These are phyloP conservation scores for Geranomyces variabilis DNA, from an alignment of 192 early-diverging fungal genomes.

Conservation along the genomic window DNA sequence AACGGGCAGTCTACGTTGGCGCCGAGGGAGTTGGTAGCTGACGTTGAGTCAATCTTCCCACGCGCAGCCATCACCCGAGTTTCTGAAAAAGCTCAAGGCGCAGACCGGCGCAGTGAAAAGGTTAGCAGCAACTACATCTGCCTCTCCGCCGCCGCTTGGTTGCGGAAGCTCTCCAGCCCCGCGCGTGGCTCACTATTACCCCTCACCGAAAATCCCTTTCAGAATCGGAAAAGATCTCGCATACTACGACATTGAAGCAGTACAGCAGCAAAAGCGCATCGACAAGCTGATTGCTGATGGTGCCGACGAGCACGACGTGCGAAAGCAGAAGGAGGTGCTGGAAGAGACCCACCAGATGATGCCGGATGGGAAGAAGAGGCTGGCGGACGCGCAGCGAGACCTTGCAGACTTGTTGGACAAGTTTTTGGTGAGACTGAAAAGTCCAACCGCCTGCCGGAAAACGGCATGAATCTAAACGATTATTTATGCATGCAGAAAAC, in stretches of 20 bases:
- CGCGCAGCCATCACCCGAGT: slow-evolving; percentile 11
- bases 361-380: slow-evolving; percentile 42
- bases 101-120: slow-evolving; percentile 52
- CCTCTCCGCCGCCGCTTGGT: no score
- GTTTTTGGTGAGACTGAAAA: no score
- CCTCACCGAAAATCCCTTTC: neutral
- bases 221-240: slow-evolving; percentile 50
- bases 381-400: slow-evolving; percentile 44
- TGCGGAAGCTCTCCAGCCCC: no score
- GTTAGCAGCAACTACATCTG: slow-evolving; percentile 14
- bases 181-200: no score
- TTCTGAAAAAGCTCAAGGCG: slow-evolving; percentile 44
- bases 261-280: slow-evolving; percentile 47
- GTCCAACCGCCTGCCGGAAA: no score
- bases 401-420: slow-evolving; percentile 29
- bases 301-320: slow-evolving; percentile 43
- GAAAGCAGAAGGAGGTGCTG: slow-evolving; percentile 53
- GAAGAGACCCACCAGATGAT: slow-evolving; percentile 56
- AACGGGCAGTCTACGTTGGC: no score
- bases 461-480: no score
- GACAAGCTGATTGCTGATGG: slow-evolving; percentile 42
- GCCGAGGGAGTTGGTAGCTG: no score
- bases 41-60: no score
- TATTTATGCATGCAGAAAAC: neutral
- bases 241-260: slow-evolving; percentile 40